These are phyloP conservation scores for Phytophthora tubulina DNA, from an alignment of 352 stramenopile species.

Conservation along the genomic window DNA sequence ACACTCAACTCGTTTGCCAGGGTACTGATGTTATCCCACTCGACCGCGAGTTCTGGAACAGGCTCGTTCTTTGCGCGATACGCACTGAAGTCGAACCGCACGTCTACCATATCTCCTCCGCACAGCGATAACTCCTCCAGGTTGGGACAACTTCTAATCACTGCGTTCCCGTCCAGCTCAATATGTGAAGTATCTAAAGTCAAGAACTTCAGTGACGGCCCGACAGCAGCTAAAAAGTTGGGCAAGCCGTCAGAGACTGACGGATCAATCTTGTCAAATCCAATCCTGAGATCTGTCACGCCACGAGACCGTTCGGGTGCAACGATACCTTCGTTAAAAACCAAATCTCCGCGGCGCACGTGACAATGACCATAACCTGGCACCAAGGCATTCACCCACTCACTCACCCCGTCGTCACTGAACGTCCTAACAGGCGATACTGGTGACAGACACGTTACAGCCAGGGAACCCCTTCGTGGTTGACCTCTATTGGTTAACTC, in stretches of 20 bases:
- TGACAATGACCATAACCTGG: conserved; percentile 17
- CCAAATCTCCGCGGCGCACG: conserved; percentile 2
- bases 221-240: conserved; percentile 10
- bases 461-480: conserved; percentile 2
- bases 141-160: neutral
- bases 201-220: conserved; percentile 13
- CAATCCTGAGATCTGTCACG: conserved; percentile 7
- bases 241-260: conserved; percentile 10
- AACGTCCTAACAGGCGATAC: conserved; percentile 1
- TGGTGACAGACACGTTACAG: neutral
- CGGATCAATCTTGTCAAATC: conserved; percentile 4
- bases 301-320: neutral
- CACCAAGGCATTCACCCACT: conserved; percentile 25
- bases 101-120: conserved; percentile 4
- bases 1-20: conserved; percentile 2
- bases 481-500: conserved; percentile 6
- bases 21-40: conserved; percentile 4
- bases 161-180: neutral
- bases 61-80: conserved; percentile 11
- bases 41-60: conserved; percentile 15
- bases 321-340: neutral
- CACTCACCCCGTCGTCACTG: conserved; percentile 15
- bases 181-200: neutral
- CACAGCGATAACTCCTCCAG: neutral
- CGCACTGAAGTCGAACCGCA: conserved; percentile 27